Conservation (phyloP, 805 yeast genomes). For the Candida montana region DNA sequence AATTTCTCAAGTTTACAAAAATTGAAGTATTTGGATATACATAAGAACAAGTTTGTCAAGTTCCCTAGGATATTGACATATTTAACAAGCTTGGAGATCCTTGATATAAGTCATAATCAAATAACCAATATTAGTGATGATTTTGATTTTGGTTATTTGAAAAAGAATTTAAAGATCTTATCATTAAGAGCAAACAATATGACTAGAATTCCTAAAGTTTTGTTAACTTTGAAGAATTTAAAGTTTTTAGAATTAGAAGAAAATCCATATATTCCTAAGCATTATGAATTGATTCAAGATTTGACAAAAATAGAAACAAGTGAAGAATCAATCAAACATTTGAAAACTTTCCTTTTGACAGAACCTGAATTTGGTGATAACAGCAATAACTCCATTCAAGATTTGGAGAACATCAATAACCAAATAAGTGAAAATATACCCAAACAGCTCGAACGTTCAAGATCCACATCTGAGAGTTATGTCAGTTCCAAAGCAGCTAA, state of each 20-base stretch:
- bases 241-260: slow-evolving; percentile 55
- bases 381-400: slow-evolving; percentile 1
- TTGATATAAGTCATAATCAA: slow-evolving; percentile 59
- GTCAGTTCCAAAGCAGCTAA: slow-evolving; percentile 63
- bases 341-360: slow-evolving; percentile 10
- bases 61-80: slow-evolving; percentile 44
- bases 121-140: slow-evolving; percentile 44
- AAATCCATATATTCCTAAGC: slow-evolving; percentile 54
- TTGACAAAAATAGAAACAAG: slow-evolving; percentile 31
- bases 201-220: slow-evolving; percentile 45
- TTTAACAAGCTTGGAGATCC: slow-evolving; percentile 46
- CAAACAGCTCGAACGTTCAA: slow-evolving; percentile 21
- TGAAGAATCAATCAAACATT: slow-evolving; percentile 37
- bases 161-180: slow-evolving; percentile 45
- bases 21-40: slow-evolving; percentile 60
- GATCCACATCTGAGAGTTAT: slow-evolving; percentile 37
- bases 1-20: slow-evolving; percentile 38
- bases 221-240: slow-evolving; percentile 47
- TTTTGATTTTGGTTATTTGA: slow-evolving; percentile 35
- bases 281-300: slow-evolving; percentile 33
- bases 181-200: slow-evolving; percentile 57
- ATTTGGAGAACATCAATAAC: neutral
- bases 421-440: neutral
- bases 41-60: slow-evolving; percentile 48
- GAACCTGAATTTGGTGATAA: neutral